phyloP scores from a whole-genome alignment of 805 yeast genomes.

The Ogataea minuta region DNA sequence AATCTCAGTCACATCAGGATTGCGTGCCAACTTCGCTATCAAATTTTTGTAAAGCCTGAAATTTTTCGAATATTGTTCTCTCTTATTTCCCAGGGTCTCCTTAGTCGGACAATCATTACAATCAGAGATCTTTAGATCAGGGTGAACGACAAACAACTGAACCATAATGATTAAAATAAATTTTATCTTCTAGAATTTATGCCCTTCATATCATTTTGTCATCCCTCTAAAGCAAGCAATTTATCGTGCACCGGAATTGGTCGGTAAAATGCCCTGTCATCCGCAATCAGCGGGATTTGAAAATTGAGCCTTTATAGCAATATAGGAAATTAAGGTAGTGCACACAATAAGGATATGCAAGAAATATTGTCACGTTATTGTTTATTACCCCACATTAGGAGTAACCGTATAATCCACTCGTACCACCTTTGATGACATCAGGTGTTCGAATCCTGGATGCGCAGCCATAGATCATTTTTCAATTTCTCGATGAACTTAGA shows the following conservation, averaged over 20 bases:
- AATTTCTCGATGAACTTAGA: slow-evolving; percentile 52
- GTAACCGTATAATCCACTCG: not conserved
- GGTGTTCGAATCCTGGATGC: slow-evolving; percentile 10
- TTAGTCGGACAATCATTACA: slow-evolving; percentile 27
- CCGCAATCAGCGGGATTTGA: no score
- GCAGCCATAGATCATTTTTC: slow-evolving; percentile 39
- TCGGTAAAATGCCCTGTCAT: not conserved
- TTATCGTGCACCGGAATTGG: not conserved
- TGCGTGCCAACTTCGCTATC: slow-evolving; percentile 10
- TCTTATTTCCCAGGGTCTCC: slow-evolving; percentile 19
- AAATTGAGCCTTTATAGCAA: not conserved
- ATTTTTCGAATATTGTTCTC: slow-evolving; percentile 18
- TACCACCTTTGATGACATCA: slow-evolving; percentile 1
- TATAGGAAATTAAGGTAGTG: not conserved
- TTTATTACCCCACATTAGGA: no score
- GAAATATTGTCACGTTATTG: no score
- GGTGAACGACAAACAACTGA: slow-evolving; percentile 31
- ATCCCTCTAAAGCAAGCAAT: slow-evolving; percentile 4
- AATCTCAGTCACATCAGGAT: slow-evolving; percentile 15
- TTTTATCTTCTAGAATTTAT: not conserved
- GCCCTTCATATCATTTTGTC: not conserved
- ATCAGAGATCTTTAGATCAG: slow-evolving; percentile 30
- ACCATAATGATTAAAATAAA: slow-evolving; percentile 19
- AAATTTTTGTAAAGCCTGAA: slow-evolving; percentile 15
- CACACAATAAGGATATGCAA: no score